Base-by-base conservation (phyloP, 441 rosid genomes). In the Gossypium gossypioides region DNA sequence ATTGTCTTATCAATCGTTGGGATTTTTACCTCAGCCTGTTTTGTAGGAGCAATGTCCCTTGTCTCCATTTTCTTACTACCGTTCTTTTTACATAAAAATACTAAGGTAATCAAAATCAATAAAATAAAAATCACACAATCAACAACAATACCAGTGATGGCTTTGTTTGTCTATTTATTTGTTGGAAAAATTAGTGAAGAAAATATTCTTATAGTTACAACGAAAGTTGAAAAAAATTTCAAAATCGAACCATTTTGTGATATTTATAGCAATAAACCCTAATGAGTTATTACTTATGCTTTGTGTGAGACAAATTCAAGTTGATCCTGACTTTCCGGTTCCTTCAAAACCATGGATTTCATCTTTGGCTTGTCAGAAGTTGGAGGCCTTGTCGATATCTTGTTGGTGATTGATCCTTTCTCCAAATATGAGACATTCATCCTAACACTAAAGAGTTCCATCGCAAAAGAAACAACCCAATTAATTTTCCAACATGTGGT, bases 61-160 rank as follows among this genome's bases (percentile, higher is more conserved):
- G 75, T 69, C 68, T 69, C 72, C 1, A 72, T 70, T 74, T 60
- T 67, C 15, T 72, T 64, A n/a, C 46, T 42, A 1, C 62, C 59
- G 74, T 82, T 82, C 46, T 74, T 83, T 76, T 81, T 80, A 64
- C 91, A 87, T 55, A 85, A 75, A 72, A 81, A 74, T 66, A 87
- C 56, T 32, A 89, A 37, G 5, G 82, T 2, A 74, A 78, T 1
- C 34, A 85, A 65, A 78, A 87, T 60, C 63, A 87, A 32, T 56
- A 87, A 42, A 12, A 82, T 56, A 22, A 74, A 88, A 2, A 81
- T 0, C 18, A 85, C 85, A 21, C 78, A 78, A 27, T 82, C 91
- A 61, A 86, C 62, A 0, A 84, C 88, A 46, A 89, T 89, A 13
- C 89, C 93, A 21, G 79, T 88, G 54, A 89, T 87, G 10, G 88